Conservation (phyloP, 306 rosid species). For the Oemleria cerasiformis region DNA sequence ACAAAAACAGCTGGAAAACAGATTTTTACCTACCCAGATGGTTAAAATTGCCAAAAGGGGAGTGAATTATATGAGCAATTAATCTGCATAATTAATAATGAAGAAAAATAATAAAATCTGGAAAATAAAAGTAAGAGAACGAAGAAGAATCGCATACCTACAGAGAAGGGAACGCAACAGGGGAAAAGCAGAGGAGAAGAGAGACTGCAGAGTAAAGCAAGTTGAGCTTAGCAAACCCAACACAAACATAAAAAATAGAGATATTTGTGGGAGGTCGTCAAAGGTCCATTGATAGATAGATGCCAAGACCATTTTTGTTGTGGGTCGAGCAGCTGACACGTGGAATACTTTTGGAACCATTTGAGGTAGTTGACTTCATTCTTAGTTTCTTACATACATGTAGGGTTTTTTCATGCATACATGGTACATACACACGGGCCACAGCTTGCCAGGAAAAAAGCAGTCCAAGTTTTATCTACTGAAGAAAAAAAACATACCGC, state of each 20-base stretch:
- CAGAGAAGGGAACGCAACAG: slow-evolving; percentile 18
- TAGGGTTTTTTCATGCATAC: no score
- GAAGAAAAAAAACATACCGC: neutral
- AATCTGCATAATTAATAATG: neutral
- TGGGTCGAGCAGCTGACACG: slow-evolving; percentile 19
- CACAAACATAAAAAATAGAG: slow-evolving; percentile 5
- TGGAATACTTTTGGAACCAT: slow-evolving; percentile 6
- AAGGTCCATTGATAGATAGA: slow-evolving; percentile 16
- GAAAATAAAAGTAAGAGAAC: neutral
- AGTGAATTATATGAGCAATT: neutral
- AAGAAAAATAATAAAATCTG: neutral
- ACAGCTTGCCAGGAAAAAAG: neutral
- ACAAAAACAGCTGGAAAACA: neutral
- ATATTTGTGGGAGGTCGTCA: slow-evolving; percentile 21
- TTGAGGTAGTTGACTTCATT: slow-evolving; percentile 4
- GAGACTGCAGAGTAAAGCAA: slow-evolving; percentile 6
- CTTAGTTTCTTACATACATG: neutral
- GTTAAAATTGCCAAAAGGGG: neutral
- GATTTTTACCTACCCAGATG: slow-evolving; percentile 13
- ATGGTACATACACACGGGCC: no score
- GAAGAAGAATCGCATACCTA: slow-evolving; percentile 28
- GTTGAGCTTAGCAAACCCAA: neutral
- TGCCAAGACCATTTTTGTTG: slow-evolving; percentile 26
- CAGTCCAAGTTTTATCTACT: neutral
- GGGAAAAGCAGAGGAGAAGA: neutral